Evolutionary conservation across 1,284 basidiomycete genomes (phyloP), one percentile per base, ranked within the genome.

Genomic region (Trametes polyzona): DNA sequence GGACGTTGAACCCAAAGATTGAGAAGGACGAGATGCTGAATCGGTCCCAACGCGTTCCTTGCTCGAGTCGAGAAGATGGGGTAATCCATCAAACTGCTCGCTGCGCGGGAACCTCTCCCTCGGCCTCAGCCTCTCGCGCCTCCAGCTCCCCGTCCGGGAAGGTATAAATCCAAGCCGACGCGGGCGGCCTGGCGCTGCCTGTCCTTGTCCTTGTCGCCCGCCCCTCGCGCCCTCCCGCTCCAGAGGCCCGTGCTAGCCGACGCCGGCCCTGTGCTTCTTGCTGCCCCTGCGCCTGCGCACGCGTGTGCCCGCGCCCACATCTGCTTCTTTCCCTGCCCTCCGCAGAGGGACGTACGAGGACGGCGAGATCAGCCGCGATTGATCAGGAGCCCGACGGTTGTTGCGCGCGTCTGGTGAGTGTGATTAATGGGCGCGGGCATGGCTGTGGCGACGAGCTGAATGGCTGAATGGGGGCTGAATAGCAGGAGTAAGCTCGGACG

Each of bases 1-100:
- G 66, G 66, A 66, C 59, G 55, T 60, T 65, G 61, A 66, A 65
- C 58, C 51, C 41, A 49, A 52, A 48, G 44, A n/a, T n/a, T n/a
- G n/a, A n/a, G n/a, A 49, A 58, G 54, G 39, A 23, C 19, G 36
- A 9, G 36, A 42, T 49, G 40, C 52, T 52, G 46, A 51, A 47
- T 32, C 42, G 41, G 53, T 26, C 40, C 47, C 29, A 55, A 47
- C 49, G 52, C 50, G 59, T 61, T 54, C 52, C 49, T 52, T 48
- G 59, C 52, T 35, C 32, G 42, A 35, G 44, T 58, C 59, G 37
- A 57, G 55, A 61, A 55, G 55, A 58, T 52, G 33, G 49, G n/a
- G 56, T 52, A 52, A 55, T 48, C 59, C 52, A 61, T 58, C 59
- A 58, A n/a, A 40, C 17, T 24, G 52, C 37, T 49, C 33, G 39